A percentile compares a stretch with the other conserved stretches of the same genome.
Evolutionary conservation across 441 rosid species (phyloP).

Genomic region (Pelargonium fulgidum): DNA sequence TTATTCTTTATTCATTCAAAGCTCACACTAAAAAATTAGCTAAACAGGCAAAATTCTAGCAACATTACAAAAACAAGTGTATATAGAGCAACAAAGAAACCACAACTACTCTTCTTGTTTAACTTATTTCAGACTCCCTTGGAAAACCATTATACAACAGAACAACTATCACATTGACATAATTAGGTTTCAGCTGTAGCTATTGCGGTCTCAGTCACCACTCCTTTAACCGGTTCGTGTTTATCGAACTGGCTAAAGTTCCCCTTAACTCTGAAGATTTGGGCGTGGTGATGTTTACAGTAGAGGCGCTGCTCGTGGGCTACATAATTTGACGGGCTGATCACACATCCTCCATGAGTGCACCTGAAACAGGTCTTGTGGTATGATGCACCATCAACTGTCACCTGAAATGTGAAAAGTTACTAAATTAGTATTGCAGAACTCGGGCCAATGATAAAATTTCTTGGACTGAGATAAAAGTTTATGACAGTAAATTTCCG

Average conservation of each 20-base stretch:
- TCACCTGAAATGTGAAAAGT: constrained; percentile 40
- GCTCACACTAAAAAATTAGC: constrained; percentile 1
- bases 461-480: not conserved
- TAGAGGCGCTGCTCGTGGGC: constrained; percentile 63
- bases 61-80: not conserved
- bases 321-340: constrained; percentile 60
- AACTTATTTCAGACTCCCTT: constrained; percentile 12
- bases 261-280: constrained; percentile 66
- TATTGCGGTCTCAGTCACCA: constrained; percentile 22
- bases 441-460: no score
- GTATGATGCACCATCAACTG: constrained; percentile 62
- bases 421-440: no score
- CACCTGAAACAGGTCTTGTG: constrained; percentile 70
- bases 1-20: not conserved
- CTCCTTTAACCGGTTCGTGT: constrained; percentile 27
- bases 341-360: constrained; percentile 59
- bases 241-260: constrained; percentile 68
- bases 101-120: constrained; percentile 10
- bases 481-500: not conserved
- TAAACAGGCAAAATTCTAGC: not conserved
- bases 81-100: not conserved
- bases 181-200: constrained; percentile 21
- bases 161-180: not conserved
- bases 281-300: constrained; percentile 69
- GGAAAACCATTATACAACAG: constrained; percentile 6